Conservation (phyloP, 257 asterid genomes). For the Linderniella brevidens region DNA sequence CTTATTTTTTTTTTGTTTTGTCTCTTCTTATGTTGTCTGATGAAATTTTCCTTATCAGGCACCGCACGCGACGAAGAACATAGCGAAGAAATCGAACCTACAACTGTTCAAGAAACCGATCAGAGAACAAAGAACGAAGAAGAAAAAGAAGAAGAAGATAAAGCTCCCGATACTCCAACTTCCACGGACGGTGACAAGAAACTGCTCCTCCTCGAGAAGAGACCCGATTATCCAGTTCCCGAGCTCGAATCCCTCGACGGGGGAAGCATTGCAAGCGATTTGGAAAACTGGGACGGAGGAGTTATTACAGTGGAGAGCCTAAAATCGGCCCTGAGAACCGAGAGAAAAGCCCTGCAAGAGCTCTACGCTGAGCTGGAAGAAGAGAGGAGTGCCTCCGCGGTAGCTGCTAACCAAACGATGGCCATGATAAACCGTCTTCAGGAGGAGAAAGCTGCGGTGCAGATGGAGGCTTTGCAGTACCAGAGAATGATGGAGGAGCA, state of each 20-base stretch:
- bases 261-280: constrained; percentile 74
- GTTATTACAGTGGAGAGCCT: constrained; percentile 37
- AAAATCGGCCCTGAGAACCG: constrained; percentile 48
- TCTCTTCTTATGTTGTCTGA: constrained; percentile 5
- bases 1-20: neutral
- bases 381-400: constrained; percentile 90
- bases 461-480: constrained; percentile 95
- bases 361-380: constrained; percentile 76
- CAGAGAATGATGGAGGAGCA: constrained; percentile 99
- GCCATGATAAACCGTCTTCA: constrained; percentile 96
- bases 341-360: constrained; percentile 58
- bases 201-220: constrained; percentile 35
- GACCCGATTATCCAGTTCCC: too few species aligned
- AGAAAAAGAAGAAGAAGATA: constrained; percentile 55
- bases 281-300: constrained; percentile 60
- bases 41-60: constrained; percentile 20
- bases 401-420: constrained; percentile 90
- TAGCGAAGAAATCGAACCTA: constrained; percentile 19
- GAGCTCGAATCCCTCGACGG: constrained; percentile 68
- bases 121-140: constrained; percentile 12
- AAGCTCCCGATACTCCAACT: constrained; percentile 69
- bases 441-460: constrained; percentile 96
- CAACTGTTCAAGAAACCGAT: constrained; percentile 20
- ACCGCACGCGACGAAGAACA: constrained; percentile 1
- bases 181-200: constrained; percentile 59